A percentile compares a stretch with the other conserved stretches of the same genome.
Conservation (phyloP, 1,284 basidiomycete species). For the Trametes polyzona region DNA sequence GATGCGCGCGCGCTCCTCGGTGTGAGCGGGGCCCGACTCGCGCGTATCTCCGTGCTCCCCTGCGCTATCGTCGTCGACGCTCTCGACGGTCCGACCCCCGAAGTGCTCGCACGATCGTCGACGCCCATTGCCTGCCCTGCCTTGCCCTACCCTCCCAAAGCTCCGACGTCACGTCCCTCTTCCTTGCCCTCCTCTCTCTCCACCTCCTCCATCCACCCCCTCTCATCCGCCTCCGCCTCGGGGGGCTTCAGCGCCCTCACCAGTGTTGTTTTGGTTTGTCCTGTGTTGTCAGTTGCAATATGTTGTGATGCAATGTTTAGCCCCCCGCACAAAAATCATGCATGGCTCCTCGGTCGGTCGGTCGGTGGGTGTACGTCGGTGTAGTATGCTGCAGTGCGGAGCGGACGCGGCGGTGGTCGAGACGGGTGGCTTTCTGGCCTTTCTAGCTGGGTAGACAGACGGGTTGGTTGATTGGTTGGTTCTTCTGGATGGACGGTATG, state of each 20-base stretch:
- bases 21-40: constrained; percentile 21
- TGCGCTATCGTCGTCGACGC: background rate
- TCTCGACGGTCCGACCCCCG: background rate
- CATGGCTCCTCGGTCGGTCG: too few species aligned
- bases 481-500: background rate
- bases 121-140: background rate
- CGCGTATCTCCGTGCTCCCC: background rate
- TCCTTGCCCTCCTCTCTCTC: background rate
- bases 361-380: too few species aligned
- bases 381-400: too few species aligned
- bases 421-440: background rate
- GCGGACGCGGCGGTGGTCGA: background rate
- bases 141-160: too few species aligned
- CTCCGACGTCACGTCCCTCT: too few species aligned
- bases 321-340: constrained; percentile 12
- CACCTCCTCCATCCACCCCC: background rate
- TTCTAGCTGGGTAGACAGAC: too few species aligned
- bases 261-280: constrained; percentile 32
- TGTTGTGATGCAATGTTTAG: constrained; percentile 35
- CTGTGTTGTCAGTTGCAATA: constrained; percentile 33
- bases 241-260: background rate
- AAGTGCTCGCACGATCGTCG: background rate
- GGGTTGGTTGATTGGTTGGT: too few species aligned
- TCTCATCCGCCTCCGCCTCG: background rate
- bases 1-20: constrained; percentile 21